Percentiles rank a stretch among this genome's conserved stretches.
phyloP scores from a whole-genome alignment of 176 grass and related monocot genomes.

The Oryza coarctata region DNA sequence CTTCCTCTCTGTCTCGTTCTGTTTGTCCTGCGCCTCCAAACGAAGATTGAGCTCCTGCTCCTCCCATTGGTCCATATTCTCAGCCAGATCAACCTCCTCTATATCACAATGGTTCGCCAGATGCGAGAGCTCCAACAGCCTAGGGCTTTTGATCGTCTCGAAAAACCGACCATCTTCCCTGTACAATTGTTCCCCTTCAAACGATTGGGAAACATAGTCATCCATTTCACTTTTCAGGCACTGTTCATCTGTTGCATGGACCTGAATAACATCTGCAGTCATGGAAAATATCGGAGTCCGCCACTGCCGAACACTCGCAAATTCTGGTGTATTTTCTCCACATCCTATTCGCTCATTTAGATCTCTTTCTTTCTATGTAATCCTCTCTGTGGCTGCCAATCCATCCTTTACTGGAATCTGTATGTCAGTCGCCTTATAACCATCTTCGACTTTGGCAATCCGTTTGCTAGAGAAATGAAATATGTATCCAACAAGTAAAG shows the following conservation, averaged over 20 bases:
- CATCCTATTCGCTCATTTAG: slow-evolving; percentile 67
- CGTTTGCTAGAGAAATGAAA: slow-evolving; percentile 66
- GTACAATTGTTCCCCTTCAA: slow-evolving; percentile 95
- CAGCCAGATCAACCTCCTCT: too few relatives aligned
- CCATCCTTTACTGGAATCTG: slow-evolving; percentile 81
- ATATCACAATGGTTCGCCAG: too few relatives aligned
- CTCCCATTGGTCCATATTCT: too few relatives aligned
- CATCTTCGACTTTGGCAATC: slow-evolving; percentile 83
- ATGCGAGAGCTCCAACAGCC: too few relatives aligned
- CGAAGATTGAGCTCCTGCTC: too few relatives aligned
- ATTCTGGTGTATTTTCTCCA: slow-evolving; percentile 46
- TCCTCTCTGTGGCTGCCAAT: slow-evolving; percentile 82
- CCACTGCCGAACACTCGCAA: slow-evolving; percentile 50
- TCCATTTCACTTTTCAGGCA: slow-evolving; percentile 82
- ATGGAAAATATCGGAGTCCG: slow-evolving; percentile 90
- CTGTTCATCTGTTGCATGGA: slow-evolving; percentile 81
- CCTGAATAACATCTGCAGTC: slow-evolving; percentile 97
- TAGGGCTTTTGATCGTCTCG: not conserved
- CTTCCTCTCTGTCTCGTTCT: too few relatives aligned
- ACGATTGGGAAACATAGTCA: slow-evolving; percentile 92
- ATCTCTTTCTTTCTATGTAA: slow-evolving; percentile 70
- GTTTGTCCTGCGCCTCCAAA: too few relatives aligned
- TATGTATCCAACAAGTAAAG: slow-evolving; percentile 64
- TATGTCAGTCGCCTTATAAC: slow-evolving; percentile 63
- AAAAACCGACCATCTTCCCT: slow-evolving; percentile 92